Evolutionary conservation across 495 filamentous ascomycete species (phyloP).

Genomic region (Glarea lozoyensis): DNA sequence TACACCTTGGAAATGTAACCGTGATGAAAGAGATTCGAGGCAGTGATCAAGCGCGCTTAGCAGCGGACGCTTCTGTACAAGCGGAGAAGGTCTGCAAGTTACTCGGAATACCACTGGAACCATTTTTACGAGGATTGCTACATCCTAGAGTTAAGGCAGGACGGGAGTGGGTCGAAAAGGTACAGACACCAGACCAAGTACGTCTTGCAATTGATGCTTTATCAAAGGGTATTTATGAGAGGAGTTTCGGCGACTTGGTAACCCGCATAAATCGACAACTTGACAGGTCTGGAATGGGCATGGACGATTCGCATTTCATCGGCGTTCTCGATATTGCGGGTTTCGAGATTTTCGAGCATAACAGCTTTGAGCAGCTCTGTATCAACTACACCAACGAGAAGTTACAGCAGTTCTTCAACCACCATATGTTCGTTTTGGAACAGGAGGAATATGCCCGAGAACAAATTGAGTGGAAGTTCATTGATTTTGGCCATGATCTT

Average conservation of each 20-base stretch:
- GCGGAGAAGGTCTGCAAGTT: slow-evolving; percentile 72
- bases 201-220: slow-evolving; percentile 83
- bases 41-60: slow-evolving; percentile 81
- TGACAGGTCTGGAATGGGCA: slow-evolving; percentile 64
- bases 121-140: slow-evolving; percentile 79
- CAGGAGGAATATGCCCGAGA: slow-evolving; percentile 98
- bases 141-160: slow-evolving; percentile 93
- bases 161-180: slow-evolving; percentile 96
- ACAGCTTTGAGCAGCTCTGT: slow-evolving; percentile 98
- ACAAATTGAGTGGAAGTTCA: slow-evolving; percentile 99
- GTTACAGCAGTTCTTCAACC: slow-evolving; percentile 98
- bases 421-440: slow-evolving; percentile 99
- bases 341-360: slow-evolving; percentile 97
- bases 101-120: slow-evolving; percentile 73
- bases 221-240: slow-evolving; percentile 95
- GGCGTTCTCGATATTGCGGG: slow-evolving; percentile 98
- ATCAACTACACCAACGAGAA: slow-evolving; percentile 99
- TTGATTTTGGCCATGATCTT: slow-evolving; percentile 95
- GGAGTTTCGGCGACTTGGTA: slow-evolving; percentile 89
- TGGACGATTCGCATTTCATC: slow-evolving; percentile 90
- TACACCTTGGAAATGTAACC: slow-evolving; percentile 88
- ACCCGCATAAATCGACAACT: slow-evolving; percentile 85
- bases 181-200: slow-evolving; percentile 94
- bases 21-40: slow-evolving; percentile 83
- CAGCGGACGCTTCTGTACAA: slow-evolving; percentile 59